Evolutionary conservation across 2,329 filamentous ascomycete genomes (phyloP).

Genomic region (Ophiosphaerella herpotricha): DNA sequence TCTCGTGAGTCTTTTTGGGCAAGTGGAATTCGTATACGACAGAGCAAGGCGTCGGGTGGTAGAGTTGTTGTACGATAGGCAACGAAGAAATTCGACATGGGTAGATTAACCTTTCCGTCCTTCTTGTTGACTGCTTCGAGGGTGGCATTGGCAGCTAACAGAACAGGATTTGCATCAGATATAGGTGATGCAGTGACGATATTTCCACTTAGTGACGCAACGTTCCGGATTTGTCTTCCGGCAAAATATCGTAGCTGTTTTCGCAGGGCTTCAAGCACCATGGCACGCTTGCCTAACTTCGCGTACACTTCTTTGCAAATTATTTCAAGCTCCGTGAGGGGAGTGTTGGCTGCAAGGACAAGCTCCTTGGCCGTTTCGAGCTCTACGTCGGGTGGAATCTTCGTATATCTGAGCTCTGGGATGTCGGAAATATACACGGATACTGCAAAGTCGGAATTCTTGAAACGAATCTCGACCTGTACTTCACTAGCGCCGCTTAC

Average conservation of each 20-base stretch:
- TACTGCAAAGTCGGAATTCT: constrained; percentile 83
- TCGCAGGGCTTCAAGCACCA: constrained; percentile 67
- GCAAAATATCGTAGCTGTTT: constrained; percentile 95
- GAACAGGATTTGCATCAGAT: constrained; percentile 89
- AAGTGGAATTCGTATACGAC: constrained; percentile 79
- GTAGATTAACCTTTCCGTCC: constrained; percentile 61
- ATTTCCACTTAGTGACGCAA: constrained; percentile 91
- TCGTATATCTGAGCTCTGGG: constrained; percentile 74
- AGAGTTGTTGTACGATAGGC: constrained; percentile 85
- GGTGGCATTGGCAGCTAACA: constrained; percentile 81
- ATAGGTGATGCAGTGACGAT: constrained; percentile 92
- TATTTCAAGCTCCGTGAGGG: constrained; percentile 83
- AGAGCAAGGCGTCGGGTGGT: constrained; percentile 77
- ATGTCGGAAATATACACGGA: constrained; percentile 94
- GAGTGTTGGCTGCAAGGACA: constrained; percentile 87
- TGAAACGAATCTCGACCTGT: constrained; percentile 97
- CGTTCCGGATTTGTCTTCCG: constrained; percentile 91
- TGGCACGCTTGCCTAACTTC: constrained; percentile 42
- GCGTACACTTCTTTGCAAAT: constrained; percentile 76
- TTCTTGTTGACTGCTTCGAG: constrained; percentile 75
- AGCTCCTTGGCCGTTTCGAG: constrained; percentile 49
- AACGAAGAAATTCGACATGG: constrained; percentile 87
- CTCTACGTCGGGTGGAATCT: constrained; percentile 29
- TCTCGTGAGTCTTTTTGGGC: constrained; percentile 69
- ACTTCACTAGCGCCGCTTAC: constrained; percentile 95